Base-by-base conservation (phyloP, 805 yeast species). In the Wickerhamomyces rabaulensis region DNA sequence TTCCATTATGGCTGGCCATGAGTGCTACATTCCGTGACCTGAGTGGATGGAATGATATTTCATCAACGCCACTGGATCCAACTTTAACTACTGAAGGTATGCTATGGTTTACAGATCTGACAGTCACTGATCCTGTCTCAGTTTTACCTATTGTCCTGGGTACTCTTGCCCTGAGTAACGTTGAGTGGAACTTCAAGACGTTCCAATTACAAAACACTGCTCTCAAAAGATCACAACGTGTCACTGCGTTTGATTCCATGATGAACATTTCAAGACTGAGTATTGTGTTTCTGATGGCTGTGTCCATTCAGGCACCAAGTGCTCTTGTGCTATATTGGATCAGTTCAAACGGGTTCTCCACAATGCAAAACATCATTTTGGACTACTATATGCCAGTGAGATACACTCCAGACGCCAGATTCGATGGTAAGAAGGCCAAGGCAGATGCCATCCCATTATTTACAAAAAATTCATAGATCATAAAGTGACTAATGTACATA, bases 261-360 rank as follows among this genome's bases (percentile, higher is more conserved):
- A 74, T 87, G 45, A 88, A 81, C 51, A 58, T 87, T 2, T 79
- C 95, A 2, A 72, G 97, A 56, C 71, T 87, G 52, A 80, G 92
- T 20, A 79, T 87, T 44, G 80, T 90, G 1, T 80, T 87, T 52
- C 71, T 92, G 65, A 88, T 89, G 84, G 90, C 89, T 6, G 71
- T 90, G 17, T 74, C 96, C 0, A 78, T 90, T 37, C 94, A 90
- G 57, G 95, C 96, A 0, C 96, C 98, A 0, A 70, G 83, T 25
- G 88, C 95, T 0, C 67, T 91, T 31, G 79, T 84, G 0, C 61
- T 89, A n/a, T 92, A 91, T 66, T 92, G 98, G 99, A 74, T 88
- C 26, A 80, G 92, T 40, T 89, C 97, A 0, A 91, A 89, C 60
- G 55, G 75, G 4, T 91, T 74, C 60, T 90, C 97, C 2, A 66